Evolutionary conservation across 805 yeast genomes (phyloP).

Genomic region (Lachancea fermentati): DNA sequence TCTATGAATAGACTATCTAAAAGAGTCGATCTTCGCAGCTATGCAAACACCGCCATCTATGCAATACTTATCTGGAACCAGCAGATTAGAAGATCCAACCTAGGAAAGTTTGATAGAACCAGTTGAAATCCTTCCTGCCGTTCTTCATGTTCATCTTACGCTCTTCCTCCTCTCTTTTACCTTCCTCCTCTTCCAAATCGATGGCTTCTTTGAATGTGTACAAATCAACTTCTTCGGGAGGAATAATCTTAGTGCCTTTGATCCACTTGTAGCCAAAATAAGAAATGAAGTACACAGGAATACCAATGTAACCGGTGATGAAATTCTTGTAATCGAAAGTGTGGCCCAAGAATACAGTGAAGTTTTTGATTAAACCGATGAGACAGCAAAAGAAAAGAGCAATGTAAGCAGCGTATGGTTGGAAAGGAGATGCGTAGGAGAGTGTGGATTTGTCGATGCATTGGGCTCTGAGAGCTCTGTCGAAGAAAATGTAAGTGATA

Average conservation of each 20-base stretch:
- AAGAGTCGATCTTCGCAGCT: neutral
- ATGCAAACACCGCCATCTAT: neutral
- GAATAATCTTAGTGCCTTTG: conserved; percentile 43
- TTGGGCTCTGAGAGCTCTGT: conserved; percentile 61
- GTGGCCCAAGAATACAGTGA: conserved; percentile 63
- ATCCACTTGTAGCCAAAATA: conserved; percentile 56
- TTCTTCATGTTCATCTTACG: conserved; percentile 24
- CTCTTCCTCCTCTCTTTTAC: conserved; percentile 28
- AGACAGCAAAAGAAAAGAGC: conserved; percentile 50
- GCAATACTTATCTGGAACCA: neutral
- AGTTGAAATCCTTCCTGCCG: conserved; percentile 33
- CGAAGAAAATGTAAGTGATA: conserved; percentile 61
- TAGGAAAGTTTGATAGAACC: conserved; percentile 44
- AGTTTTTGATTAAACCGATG: conserved; percentile 60
- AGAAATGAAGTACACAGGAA: conserved; percentile 48
- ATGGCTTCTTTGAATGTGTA: conserved; percentile 35
- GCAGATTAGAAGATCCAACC: conserved; percentile 43
- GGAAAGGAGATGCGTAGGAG: conserved; percentile 59
- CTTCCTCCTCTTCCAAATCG: conserved; percentile 32
- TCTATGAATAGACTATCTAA: neutral
- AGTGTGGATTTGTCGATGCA: conserved; percentile 52
- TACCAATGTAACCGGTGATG: conserved; percentile 73
- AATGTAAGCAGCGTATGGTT: conserved; percentile 61
- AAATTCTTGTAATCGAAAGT: conserved; percentile 57
- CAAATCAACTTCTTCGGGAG: conserved; percentile 56